Conservation (phyloP, 2,329 filamentous ascomycete species). For the Apiospora marii region DNA sequence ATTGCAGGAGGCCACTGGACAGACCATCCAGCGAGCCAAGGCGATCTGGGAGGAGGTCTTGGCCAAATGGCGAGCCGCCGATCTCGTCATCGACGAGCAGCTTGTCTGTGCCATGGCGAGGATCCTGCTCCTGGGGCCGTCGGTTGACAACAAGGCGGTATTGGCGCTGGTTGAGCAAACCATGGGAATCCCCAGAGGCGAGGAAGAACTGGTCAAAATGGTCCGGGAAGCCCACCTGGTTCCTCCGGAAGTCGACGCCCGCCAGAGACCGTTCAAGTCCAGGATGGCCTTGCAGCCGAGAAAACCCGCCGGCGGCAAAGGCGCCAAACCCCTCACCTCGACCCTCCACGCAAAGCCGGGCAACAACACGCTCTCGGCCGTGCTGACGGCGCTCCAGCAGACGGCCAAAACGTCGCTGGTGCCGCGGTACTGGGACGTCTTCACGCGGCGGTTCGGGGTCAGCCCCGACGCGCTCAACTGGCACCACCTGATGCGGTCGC, state of each 20-base stretch:
- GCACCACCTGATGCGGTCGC: slow-evolving; percentile 70
- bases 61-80: slow-evolving; percentile 75
- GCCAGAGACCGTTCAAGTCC: background rate
- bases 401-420: slow-evolving; percentile 68
- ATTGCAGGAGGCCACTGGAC: slow-evolving; percentile 45
- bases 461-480: slow-evolving; percentile 77
- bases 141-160: slow-evolving; percentile 73
- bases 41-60: slow-evolving; percentile 84
- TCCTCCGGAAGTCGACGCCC: background rate
- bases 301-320: background rate
- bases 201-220: slow-evolving; percentile 35
- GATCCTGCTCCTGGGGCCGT: slow-evolving; percentile 72
- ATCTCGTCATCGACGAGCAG: slow-evolving; percentile 77
- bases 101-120: slow-evolving; percentile 84
- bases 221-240: slow-evolving; percentile 2
- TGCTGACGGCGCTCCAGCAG: slow-evolving; percentile 70
- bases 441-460: slow-evolving; percentile 70
- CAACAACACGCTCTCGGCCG: slow-evolving; percentile 70
- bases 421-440: slow-evolving; percentile 78
- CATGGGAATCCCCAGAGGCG: slow-evolving; percentile 73
- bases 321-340: slow-evolving; percentile 27
- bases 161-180: slow-evolving; percentile 82
- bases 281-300: background rate
- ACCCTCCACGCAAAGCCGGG: slow-evolving; percentile 55
- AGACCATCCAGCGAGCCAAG: slow-evolving; percentile 71